phyloP scores from a whole-genome alignment of 495 filamentous ascomycete species.

The Tuber aestivum region DNA sequence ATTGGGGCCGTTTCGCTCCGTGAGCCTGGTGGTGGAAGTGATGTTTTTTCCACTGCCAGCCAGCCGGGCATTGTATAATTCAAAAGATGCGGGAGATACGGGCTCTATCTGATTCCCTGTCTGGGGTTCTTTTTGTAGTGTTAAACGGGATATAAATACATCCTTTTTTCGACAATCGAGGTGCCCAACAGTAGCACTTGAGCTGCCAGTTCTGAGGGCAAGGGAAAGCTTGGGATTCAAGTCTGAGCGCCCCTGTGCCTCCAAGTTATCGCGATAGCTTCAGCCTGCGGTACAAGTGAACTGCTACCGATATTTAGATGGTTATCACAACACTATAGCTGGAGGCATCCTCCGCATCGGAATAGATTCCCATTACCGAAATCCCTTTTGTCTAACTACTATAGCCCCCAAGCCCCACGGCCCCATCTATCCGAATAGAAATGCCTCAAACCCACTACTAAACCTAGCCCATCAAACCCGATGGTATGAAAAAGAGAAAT shows the following conservation, averaged over 20 bases:
- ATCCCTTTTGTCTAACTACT: background rate
- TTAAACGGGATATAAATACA: conserved; percentile 4
- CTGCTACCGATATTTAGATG: background rate
- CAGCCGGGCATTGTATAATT: conserved; percentile 25
- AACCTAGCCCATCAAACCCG: background rate
- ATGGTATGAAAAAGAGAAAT: background rate
- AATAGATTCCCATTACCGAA: background rate
- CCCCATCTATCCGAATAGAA: background rate
- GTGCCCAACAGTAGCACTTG: background rate
- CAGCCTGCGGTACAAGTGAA: background rate
- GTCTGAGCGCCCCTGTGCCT: background rate
- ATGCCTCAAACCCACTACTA: background rate
- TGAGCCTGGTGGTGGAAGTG: conserved; percentile 10
- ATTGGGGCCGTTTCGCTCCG: conserved; percentile 10
- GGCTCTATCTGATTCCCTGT: conserved; percentile 18
- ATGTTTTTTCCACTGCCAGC: background rate
- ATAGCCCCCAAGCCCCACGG: background rate
- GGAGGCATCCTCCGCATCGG: background rate
- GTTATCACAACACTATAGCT: background rate
- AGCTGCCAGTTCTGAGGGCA: background rate
- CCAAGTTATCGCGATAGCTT: background rate
- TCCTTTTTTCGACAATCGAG: background rate
- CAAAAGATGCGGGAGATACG: conserved; percentile 33
- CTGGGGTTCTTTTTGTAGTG: background rate
- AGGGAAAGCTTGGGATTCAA: background rate